Evolutionary conservation across 2,329 filamentous ascomycete species (phyloP).

Genomic region (Paraphaeosphaeria sporulosa): DNA sequence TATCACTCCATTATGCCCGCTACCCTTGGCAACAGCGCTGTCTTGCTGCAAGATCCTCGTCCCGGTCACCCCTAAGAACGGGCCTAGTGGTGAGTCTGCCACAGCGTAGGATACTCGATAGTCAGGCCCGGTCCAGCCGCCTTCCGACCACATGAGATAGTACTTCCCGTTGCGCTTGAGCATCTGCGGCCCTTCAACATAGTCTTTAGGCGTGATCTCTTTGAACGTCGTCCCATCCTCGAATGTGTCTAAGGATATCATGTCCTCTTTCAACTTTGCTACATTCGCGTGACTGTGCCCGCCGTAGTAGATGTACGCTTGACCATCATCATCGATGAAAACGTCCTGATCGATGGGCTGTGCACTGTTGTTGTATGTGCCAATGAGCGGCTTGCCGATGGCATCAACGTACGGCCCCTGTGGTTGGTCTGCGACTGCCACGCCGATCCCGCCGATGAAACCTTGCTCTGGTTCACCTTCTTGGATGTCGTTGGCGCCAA

Average conservation of each 20-base stretch:
- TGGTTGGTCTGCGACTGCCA: slow-evolving; percentile 9
- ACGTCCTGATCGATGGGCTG: slow-evolving; percentile 17
- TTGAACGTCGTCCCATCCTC: slow-evolving; percentile 15
- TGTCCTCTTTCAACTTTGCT: slow-evolving; percentile 14
- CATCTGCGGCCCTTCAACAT: slow-evolving; percentile 16
- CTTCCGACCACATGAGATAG: slow-evolving; percentile 18
- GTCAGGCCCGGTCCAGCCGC: slow-evolving; percentile 15
- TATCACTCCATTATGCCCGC: slow-evolving; percentile 14
- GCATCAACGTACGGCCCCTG: slow-evolving; percentile 16
- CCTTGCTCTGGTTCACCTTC: slow-evolving; percentile 12
- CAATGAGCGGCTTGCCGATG: slow-evolving; percentile 17
- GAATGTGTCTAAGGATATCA: slow-evolving; percentile 9
- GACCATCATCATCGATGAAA: slow-evolving; percentile 16
- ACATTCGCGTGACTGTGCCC: slow-evolving; percentile 14
- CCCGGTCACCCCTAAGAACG: neutral
- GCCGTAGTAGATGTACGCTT: slow-evolving; percentile 18
- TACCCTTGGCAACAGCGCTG: slow-evolving; percentile 10
- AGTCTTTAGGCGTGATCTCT: slow-evolving; percentile 12
- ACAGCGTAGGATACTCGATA: slow-evolving; percentile 13
- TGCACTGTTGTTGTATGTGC: slow-evolving; percentile 11
- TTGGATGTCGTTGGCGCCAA: slow-evolving; percentile 16
- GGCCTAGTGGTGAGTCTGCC: slow-evolving; percentile 15
- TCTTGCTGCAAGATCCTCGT: slow-evolving; percentile 14
- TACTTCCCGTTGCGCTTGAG: slow-evolving; percentile 14
- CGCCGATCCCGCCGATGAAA: slow-evolving; percentile 14